Conservation (phyloP, 768 basidiomycete genomes). For the Polyporus arcularius region DNA sequence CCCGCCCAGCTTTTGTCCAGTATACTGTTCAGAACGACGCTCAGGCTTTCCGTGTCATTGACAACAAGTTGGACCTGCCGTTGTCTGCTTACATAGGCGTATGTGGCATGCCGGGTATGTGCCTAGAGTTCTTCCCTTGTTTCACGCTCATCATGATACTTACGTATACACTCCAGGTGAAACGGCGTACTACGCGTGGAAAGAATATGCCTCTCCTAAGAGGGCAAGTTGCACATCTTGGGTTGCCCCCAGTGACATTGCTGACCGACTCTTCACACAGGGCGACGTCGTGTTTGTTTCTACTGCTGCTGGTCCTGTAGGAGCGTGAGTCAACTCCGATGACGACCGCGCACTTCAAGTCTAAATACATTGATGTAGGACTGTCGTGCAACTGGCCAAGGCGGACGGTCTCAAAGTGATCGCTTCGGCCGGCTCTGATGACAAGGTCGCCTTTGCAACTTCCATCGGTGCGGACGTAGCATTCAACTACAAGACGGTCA, state of each 20-base stretch:
- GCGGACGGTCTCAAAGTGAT: constrained; percentile 58
- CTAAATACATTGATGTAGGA: constrained; percentile 5
- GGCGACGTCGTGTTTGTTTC: constrained; percentile 54
- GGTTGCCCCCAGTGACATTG: no score
- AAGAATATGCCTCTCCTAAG: constrained; percentile 41
- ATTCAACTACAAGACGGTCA: constrained; percentile 73
- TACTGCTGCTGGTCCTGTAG: constrained; percentile 52
- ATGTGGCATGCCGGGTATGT: constrained; percentile 42
- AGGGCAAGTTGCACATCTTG: constrained; percentile 29
- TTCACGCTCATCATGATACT: no score
- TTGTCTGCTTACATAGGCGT: constrained; percentile 53
- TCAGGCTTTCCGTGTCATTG: constrained; percentile 32
- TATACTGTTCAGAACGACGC: constrained; percentile 44
- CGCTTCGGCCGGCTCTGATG: constrained; percentile 70
- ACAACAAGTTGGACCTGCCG: constrained; percentile 47
- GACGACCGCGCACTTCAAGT: not conserved
- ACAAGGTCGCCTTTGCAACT: constrained; percentile 64
- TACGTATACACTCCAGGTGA: constrained; percentile 22
- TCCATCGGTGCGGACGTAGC: constrained; percentile 64
- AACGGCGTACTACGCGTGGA: constrained; percentile 43
- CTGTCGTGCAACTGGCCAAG: constrained; percentile 45
- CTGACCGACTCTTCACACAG: constrained; percentile 17
- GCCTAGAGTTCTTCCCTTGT: no score
- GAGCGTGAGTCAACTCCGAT: constrained; percentile 45
- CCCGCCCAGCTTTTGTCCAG: not conserved